Base-by-base conservation (phyloP, 192 early-diverging fungal genomes). In the Borealophlyctis nickersoniae region DNA sequence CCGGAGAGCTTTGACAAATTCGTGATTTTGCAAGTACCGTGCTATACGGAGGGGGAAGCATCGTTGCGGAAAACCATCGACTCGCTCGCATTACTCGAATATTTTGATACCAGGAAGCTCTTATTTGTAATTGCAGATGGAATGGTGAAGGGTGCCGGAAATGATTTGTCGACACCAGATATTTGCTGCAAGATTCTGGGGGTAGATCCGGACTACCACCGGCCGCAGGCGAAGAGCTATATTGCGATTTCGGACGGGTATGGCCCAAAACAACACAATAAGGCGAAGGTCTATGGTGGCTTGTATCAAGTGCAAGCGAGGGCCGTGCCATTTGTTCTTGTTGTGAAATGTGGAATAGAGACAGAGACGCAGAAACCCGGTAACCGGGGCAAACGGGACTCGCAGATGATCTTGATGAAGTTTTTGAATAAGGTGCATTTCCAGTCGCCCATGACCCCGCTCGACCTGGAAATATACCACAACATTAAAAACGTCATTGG, bases 41-140 rank as follows among this genome's bases (percentile, higher is more conserved):
- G 95, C 77, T 98, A 98, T 74, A 95, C 94, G n/a, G 95, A 98
- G 73, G 88, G 89, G 60, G 95, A 98, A 65, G 92, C 92, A 28
- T 95, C 94, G 2, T 78, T 98, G 52, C 78, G 88, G 34, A 90
- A 90, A 72, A 98, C 95, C 0, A 85, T 98, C 52, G 86, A 98
- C 70, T 98, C 95, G 28, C 78, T 98, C 33, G 86, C 93, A 0
- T 73, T 83, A 31, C 83, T 95, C 45, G 81, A 92, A 35, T 98
- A 98, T 69, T 93, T 94, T 55, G 95, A 98, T 74, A 94, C 93
- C 71, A 82, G 93, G 61, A 98, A 98, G 76, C 83, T 98, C 51
- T 65, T 98, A 30, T 94, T 98, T 71, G 89, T 98, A 33, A 84
- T 98, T 45, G 90, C 89, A 51, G 95, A 98, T 76, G 95, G 95